phyloP scores from a whole-genome alignment of 1,284 basidiomycete species.

The Cystobasidium pallidum region DNA sequence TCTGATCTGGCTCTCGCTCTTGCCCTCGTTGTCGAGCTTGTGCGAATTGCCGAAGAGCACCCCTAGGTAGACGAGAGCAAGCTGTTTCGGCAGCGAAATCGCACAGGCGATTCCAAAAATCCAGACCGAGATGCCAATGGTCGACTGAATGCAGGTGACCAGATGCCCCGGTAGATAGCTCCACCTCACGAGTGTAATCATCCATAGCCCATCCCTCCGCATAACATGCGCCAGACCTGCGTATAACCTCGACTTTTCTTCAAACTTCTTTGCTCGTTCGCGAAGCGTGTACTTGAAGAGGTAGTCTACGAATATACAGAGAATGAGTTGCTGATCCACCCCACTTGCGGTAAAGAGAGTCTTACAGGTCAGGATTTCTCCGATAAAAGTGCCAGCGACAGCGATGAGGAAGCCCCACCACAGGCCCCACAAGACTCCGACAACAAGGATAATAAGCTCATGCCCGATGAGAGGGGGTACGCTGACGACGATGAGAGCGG shows the following conservation, averaged over 20 bases:
- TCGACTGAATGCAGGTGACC: slow-evolving; percentile 51
- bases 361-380: slow-evolving; percentile 55
- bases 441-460: slow-evolving; percentile 55
- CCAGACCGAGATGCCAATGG: slow-evolving; percentile 48
- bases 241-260: slow-evolving; percentile 56
- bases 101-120: slow-evolving; percentile 55
- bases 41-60: slow-evolving; percentile 30
- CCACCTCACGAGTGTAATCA: slow-evolving; percentile 54
- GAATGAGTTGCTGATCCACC: too few relatives aligned
- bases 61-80: slow-evolving; percentile 53
- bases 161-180: slow-evolving; percentile 56
- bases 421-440: slow-evolving; percentile 58
- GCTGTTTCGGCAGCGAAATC: slow-evolving; percentile 57
- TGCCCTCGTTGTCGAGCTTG: slow-evolving; percentile 14
- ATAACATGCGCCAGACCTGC: slow-evolving; percentile 56
- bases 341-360: too few relatives aligned
- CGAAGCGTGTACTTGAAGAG: slow-evolving; percentile 56
- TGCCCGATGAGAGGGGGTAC: slow-evolving; percentile 58
- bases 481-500: slow-evolving; percentile 33
- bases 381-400: slow-evolving; percentile 54
- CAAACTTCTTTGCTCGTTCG: slow-evolving; percentile 54
- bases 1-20: background rate
- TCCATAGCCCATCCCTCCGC: slow-evolving; percentile 56
- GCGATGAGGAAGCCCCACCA: slow-evolving; percentile 56
- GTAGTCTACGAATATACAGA: slow-evolving; percentile 36